Conservation (phyloP, 306 rosid species). For the Parietaria judaica region DNA sequence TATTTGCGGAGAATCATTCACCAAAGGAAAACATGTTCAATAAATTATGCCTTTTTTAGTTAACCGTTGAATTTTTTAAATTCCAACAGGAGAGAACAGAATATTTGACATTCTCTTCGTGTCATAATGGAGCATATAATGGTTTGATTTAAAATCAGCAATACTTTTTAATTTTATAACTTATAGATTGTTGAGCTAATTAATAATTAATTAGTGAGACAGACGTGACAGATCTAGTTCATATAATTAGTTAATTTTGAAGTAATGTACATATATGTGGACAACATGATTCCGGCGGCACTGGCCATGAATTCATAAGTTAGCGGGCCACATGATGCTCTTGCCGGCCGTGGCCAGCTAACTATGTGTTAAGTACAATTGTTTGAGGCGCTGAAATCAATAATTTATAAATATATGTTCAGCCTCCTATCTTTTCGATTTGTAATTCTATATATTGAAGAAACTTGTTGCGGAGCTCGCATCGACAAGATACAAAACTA, state of each 20-base stretch:
- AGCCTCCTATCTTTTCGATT: too few relatives aligned
- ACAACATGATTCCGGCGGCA: not conserved
- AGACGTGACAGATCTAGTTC: not conserved
- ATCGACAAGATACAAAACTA: too few relatives aligned
- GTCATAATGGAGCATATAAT: not conserved
- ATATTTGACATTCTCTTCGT: conserved; percentile 1
- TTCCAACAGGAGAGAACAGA: conserved; percentile 1
- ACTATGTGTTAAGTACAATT: too few relatives aligned
- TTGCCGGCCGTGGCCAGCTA: too few relatives aligned
- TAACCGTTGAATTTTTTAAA: not conserved
- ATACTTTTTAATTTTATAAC: not conserved
- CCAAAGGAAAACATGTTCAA: conserved; percentile 2
- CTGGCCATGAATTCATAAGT: too few relatives aligned
- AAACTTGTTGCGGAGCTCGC: too few relatives aligned
- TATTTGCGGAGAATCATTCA: conserved; percentile 1
- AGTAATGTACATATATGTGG: not conserved
- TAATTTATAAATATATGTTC: too few relatives aligned
- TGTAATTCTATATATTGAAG: too few relatives aligned
- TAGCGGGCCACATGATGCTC: too few relatives aligned
- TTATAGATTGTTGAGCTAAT: not conserved
- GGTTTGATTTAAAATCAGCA: not conserved
- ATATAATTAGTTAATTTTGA: conserved; percentile 2
- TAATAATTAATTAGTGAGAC: not conserved
- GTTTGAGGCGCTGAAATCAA: too few relatives aligned
- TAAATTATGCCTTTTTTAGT: not conserved